Base-by-base conservation (phyloP, 2,329 filamentous ascomycete genomes). In the Fusarium dlaminii region DNA sequence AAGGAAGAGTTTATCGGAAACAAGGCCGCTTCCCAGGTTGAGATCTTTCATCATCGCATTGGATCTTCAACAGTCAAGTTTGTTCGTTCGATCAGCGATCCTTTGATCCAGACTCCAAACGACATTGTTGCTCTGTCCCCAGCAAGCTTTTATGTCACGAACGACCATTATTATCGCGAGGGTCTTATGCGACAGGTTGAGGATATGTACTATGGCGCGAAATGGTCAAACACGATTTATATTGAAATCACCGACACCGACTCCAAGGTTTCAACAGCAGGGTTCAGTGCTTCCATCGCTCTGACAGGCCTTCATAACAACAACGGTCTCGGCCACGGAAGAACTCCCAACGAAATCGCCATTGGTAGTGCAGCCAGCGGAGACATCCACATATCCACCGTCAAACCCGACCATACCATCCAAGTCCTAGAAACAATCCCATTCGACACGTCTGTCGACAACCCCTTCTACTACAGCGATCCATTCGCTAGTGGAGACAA, bases 381-480 rank as follows among this genome's bases (percentile, higher is more conserved):
- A 0, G 74, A 80, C 2, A 60, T 91, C n/a, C 84, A 87, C 62
- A 77, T 89, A 17, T 83, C 81, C 22, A 60, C 75, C 24, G 58
- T 82, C 20, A 75, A 79, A 6, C 45, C 46, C 1, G 63, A 74
- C 3, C 59, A 74, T 11, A 66, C 39, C 17, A 74, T 82, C 9
- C 7, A 66, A 5, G 62, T 90, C 11, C 71, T 63, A 2, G 49
- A 72, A 22, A 78, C 79, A 0, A 70, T 90, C 22, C 68, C 81
- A 2, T 68, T 89, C 7, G 84, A 87, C 40, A 82, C 82, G 3
- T 74, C 82, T 7, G 80, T 88, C 18, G 90, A 92, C 73, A 92
- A 92, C 68, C 89, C 90, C 0, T 86, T 79, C 73, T 91, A 87
- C 78, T 92, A 89, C 74, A 64, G 77, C 0, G 90, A 92, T 58